Base-by-base conservation (phyloP, 106 monocot species). In the Cymbidium sinense region DNA sequence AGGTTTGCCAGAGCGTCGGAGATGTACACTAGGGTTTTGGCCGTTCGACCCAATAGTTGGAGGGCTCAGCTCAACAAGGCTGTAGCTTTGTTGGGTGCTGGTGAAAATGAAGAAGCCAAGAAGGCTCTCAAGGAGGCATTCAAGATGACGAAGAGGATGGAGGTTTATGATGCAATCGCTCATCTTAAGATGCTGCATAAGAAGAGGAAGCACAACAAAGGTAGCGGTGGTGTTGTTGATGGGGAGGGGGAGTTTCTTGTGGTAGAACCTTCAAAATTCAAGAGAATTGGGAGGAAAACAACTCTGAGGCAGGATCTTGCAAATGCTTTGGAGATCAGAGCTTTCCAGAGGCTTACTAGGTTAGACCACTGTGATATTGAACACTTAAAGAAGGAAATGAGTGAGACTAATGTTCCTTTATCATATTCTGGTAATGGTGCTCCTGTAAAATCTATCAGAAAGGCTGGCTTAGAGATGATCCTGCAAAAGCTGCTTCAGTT, bases 111-210 rank as follows among this genome's bases (percentile, higher is more conserved):
- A 34, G 98, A 94, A 44, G 94, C 92, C 7, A 92, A 75, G 86
- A 94, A 86, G 82, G 82, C 98, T 17, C 89, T 98, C 31, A 92
- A 90, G 80, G 98, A 99, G 51, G 98, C 98, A 3, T 94, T 99
- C 43, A 99, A 92, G 78, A 92, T 99, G 98, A 99, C 92, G 2
- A 92, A 89, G 76, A 90, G 98, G 51, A 89, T 99, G 15, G 98
- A 99, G 80, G 88, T 99, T 34, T 92, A 99, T 77, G 94, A 99
- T 86, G 92, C 98, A 4, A 94, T 99, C 51, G 82, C 82, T 12
- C 98, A 99, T 84, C 88, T 99, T 15, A 94, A 92, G 76, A 86
- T 81, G 65, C 83, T 99, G 70, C 88, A 95, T 81, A 95, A 87
- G 79, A 83, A 78, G 77, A 95, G 82, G 84, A 88, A 85, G 78